Evolutionary conservation across 2,329 filamentous ascomycete species (phyloP).

Genomic region (Xylariaceae sp.): DNA sequence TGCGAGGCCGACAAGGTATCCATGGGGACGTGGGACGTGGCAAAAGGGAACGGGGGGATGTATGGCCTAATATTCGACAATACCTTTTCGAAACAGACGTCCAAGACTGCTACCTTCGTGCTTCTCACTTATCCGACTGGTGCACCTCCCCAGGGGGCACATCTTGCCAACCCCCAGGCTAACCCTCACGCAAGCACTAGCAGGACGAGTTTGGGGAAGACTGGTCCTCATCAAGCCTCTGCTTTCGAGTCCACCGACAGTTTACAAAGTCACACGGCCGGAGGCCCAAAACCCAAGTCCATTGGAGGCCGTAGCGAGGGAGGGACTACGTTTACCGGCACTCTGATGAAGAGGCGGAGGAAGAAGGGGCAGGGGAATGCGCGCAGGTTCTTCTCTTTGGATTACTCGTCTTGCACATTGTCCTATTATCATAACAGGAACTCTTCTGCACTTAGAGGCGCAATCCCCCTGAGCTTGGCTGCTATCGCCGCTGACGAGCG

Average conservation of each 20-base stretch:
- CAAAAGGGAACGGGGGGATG: conserved; percentile 77
- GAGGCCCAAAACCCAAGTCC: conserved; percentile 47
- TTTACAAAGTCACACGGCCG: conserved; percentile 54
- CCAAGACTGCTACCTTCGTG: conserved; percentile 93
- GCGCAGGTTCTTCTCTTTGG: conserved; percentile 90
- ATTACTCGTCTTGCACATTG: conserved; percentile 90
- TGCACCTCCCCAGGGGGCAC: conserved; percentile 72
- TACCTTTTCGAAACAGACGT: conserved; percentile 93
- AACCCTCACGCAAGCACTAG: conserved; percentile 44
- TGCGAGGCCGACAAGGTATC: conserved; percentile 96
- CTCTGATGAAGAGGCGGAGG: conserved; percentile 84
- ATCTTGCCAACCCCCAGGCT: conserved; percentile 66
- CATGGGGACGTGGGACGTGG: conserved; percentile 85
- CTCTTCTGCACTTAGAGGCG: conserved; percentile 87
- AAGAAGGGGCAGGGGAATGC: conserved; percentile 96
- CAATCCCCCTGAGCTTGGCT: conserved; percentile 88
- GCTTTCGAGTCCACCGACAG: conserved; percentile 63
- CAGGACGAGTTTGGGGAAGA: conserved; percentile 55
- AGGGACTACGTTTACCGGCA: conserved; percentile 69
- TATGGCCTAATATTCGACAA: conserved; percentile 98
- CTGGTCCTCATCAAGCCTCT: conserved; percentile 48
- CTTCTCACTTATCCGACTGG: conserved; percentile 91
- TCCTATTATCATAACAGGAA: conserved; percentile 97
- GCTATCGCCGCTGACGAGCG: conserved; percentile 89
- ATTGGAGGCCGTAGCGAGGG: conserved; percentile 57